Conservation (phyloP, 148 eudicot genomes). For the Mesembryanthemum crystallinum region DNA sequence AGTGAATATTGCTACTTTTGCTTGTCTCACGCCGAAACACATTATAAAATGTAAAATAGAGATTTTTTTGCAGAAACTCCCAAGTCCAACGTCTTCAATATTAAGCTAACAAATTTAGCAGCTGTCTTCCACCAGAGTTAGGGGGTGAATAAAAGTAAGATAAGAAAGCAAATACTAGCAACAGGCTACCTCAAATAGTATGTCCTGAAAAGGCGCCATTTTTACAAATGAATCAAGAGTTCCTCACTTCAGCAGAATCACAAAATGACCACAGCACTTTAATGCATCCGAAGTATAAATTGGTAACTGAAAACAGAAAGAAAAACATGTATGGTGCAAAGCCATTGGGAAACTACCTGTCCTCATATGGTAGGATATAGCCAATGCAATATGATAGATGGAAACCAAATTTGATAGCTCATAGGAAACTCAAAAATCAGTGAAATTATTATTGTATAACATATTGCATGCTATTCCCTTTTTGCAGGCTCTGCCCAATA, state of each 20-base stretch:
- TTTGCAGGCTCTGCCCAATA: no score
- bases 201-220: no score
- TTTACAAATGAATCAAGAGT: not conserved
- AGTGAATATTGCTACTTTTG: no score
- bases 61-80: no score
- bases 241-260: not conserved
- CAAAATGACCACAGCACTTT: not conserved
- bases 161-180: no score
- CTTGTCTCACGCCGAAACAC: no score
- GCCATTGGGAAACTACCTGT: not conserved
- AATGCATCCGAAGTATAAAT: not conserved
- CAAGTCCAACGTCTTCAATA: no score
- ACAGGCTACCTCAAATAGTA: no score
- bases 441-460: not conserved
- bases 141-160: no score
- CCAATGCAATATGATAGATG: not conserved
- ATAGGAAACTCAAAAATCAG: slow-evolving; percentile 4
- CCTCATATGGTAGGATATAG: not conserved
- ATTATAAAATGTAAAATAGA: no score
- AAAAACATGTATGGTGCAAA: not conserved
- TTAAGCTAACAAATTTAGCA: no score
- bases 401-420: not conserved
- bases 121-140: no score
- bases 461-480: not conserved
- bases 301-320: not conserved